Conservation (phyloP, 2,329 filamentous ascomycete species). For the Xylariaceae sp. region DNA sequence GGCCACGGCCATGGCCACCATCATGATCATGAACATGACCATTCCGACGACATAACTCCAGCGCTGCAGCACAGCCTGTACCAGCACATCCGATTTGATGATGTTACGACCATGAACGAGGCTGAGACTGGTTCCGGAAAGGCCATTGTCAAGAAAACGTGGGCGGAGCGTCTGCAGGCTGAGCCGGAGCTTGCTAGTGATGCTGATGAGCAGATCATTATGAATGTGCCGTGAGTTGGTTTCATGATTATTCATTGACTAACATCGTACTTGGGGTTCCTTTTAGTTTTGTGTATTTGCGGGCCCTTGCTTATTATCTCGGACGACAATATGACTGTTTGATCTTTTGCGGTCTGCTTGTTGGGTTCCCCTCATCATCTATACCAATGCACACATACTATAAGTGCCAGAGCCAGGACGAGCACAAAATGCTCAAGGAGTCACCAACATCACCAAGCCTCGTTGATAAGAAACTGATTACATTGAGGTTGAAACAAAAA, state of each 20-base stretch:
- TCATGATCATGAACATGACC: constrained; percentile 68
- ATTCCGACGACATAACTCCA: constrained; percentile 87
- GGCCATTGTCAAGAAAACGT: constrained; percentile 82
- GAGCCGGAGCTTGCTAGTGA: constrained; percentile 79
- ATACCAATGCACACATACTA: too few species aligned
- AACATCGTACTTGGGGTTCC: too few species aligned
- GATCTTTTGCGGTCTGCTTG: too few species aligned
- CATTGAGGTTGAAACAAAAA: neutral
- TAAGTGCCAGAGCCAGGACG: too few species aligned
- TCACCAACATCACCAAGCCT: too few species aligned
- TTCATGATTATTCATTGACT: too few species aligned
- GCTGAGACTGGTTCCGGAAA: constrained; percentile 62
- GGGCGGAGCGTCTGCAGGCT: constrained; percentile 70
- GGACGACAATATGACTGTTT: too few species aligned
- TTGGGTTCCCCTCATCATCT: too few species aligned
- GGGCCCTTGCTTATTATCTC: too few species aligned
- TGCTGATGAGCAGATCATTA: constrained; percentile 88
- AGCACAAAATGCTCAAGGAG: too few species aligned
- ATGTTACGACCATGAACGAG: constrained; percentile 83
- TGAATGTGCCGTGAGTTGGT: constrained; percentile 76
- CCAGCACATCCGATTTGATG: constrained; percentile 85
- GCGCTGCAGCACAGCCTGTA: constrained; percentile 89
- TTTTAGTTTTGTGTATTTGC: too few species aligned
- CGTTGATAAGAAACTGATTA: too few species aligned
- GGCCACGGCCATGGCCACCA: constrained; percentile 44